These are phyloP conservation scores for Candida bentonensis DNA, from an alignment of 805 yeast species.

Conservation along the genomic window DNA sequence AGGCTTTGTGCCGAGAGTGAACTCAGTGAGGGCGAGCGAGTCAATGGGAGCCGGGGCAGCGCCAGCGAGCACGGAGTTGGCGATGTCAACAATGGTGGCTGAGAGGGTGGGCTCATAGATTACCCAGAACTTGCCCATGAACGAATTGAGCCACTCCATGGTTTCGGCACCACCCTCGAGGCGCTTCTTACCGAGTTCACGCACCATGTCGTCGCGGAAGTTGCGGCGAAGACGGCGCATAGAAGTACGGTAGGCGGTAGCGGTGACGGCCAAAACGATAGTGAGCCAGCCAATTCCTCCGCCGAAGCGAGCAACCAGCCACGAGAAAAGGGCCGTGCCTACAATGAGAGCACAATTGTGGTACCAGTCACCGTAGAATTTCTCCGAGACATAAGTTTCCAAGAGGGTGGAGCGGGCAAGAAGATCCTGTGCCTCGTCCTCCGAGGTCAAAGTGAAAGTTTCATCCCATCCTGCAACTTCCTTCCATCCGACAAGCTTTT, in stretches of 20 bases:
- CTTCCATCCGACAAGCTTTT: conserved; percentile 75
- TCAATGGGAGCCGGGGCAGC: conserved; percentile 78
- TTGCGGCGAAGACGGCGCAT: conserved; percentile 62
- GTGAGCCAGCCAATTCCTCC: conserved; percentile 74
- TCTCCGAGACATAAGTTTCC: conserved; percentile 63
- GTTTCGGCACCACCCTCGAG: conserved; percentile 86
- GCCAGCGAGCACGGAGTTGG: conserved; percentile 67
- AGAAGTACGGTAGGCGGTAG: conserved; percentile 69
- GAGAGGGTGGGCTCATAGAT: conserved; percentile 81
- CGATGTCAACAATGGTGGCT: conserved; percentile 73
- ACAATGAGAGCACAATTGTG: conserved; percentile 69
- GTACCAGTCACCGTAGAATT: conserved; percentile 88
- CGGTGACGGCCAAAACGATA: conserved; percentile 45
- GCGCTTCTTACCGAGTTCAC: conserved; percentile 66
- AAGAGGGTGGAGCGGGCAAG: conserved; percentile 55
- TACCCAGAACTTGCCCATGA: conserved; percentile 85
- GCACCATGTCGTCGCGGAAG: conserved; percentile 68
- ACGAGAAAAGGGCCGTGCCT: conserved; percentile 56
- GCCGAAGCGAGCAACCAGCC: conserved; percentile 63
- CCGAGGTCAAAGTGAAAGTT: conserved; percentile 42
- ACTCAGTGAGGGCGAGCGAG: conserved; percentile 70
- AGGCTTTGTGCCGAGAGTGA: conserved; percentile 91
- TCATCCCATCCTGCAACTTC: conserved; percentile 83
- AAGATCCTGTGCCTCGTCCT: conserved; percentile 59
- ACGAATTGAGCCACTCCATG: conserved; percentile 88